These are phyloP conservation scores for Xerocomellus chrysenteron DNA, from an alignment of 768 basidiomycete genomes.

Conservation along the genomic window DNA sequence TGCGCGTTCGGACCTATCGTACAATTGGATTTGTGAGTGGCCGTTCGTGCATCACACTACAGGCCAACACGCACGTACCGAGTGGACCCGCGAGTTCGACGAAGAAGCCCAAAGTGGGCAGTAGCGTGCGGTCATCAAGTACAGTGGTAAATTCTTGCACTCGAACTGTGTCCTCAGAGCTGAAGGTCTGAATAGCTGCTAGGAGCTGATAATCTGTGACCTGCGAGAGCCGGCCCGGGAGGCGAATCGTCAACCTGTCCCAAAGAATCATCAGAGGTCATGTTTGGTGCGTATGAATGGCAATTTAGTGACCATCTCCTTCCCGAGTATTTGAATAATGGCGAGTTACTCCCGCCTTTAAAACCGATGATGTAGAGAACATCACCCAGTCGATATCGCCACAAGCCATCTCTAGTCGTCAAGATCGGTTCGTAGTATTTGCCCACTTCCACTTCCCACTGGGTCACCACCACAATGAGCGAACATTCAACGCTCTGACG, in stretches of 20 bases:
- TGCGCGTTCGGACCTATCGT: conserved; percentile 3
- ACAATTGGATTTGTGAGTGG: not conserved
- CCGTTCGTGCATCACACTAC: no score
- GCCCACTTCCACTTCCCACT: conserved; percentile 12
- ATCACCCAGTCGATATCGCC: conserved; percentile 25
- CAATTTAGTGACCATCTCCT: conserved; percentile 16
- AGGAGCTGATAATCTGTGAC: conserved; percentile 7
- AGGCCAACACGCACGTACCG: conserved; percentile 2
- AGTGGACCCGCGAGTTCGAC: conserved; percentile 8
- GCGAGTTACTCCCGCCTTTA: not conserved
- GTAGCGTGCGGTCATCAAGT: conserved; percentile 9
- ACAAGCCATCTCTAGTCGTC: conserved; percentile 20
- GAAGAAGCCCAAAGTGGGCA: conserved; percentile 12
- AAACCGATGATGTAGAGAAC: conserved; percentile 20
- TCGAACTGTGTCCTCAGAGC: not conserved
- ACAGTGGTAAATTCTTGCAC: conserved; percentile 19
- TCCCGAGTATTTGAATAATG: conserved; percentile 12
- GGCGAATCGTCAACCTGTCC: conserved; percentile 7
- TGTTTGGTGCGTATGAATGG: no score
- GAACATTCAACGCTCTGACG: no score
- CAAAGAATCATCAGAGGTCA: not conserved
- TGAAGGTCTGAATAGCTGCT: not conserved
- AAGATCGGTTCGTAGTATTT: no score
- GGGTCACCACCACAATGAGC: not conserved
- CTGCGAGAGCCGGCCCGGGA: not conserved